A percentile compares a stretch with the other conserved stretches of the same genome.
Conservation (phyloP, 257 asterid genomes). For the Ligustrum vulgare region DNA sequence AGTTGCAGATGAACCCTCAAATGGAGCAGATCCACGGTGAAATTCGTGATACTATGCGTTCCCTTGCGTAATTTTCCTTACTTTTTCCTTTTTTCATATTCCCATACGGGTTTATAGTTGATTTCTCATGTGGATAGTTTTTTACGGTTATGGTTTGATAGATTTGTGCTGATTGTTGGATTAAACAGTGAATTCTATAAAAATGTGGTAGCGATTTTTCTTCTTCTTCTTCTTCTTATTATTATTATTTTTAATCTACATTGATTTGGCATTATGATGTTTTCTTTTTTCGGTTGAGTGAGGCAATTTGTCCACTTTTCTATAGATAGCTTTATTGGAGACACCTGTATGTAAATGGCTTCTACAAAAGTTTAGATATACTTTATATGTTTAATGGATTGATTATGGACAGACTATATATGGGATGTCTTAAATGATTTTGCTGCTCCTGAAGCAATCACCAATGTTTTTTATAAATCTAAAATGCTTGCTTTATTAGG, state of each 20-base stretch:
- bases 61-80: constrained; percentile 57
- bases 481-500: constrained; percentile 16
- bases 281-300: not conserved
- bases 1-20: constrained; percentile 77
- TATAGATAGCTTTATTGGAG: not conserved
- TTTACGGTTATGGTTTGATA: not conserved
- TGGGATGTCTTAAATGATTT: not conserved
- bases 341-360: constrained; percentile 2
- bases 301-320: constrained; percentile 9
- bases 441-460: not conserved
- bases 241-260: not conserved
- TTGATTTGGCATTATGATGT: not conserved
- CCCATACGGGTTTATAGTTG: constrained; percentile 4
- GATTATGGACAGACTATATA: not conserved
- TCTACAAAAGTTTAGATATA: not conserved
- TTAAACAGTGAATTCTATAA: not conserved
- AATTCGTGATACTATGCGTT: constrained; percentile 79
- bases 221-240: not conserved
- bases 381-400: no score
- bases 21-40: constrained; percentile 97
- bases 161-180: not conserved
- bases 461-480: not conserved
- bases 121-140: not conserved
- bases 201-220: not conserved
- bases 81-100: not conserved